phyloP scores from a whole-genome alignment of 164 flowering plant genomes.

The Warburgia ugandensis region DNA sequence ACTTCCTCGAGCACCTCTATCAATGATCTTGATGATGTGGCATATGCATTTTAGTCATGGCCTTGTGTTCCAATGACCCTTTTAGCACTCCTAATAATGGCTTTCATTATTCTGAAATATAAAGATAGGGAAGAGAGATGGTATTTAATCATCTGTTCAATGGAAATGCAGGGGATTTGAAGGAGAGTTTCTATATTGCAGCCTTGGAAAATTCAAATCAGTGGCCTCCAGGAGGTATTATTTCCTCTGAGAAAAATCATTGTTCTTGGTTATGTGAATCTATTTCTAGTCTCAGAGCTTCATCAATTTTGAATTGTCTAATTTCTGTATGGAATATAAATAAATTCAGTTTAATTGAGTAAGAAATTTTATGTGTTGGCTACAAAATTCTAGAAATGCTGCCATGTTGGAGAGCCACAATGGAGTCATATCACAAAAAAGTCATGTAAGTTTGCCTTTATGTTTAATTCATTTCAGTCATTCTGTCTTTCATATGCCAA shows the following conservation, averaged over 20 bases:
- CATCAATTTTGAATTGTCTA: neutral
- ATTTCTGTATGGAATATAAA: too few relatives aligned
- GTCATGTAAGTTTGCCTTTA: constrained; percentile 41
- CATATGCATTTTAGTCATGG: neutral
- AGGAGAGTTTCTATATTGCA: constrained; percentile 77
- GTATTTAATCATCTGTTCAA: neutral
- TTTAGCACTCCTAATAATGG: too few relatives aligned
- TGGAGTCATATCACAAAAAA: constrained; percentile 55
- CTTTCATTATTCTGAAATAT: neutral
- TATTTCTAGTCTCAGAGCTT: neutral
- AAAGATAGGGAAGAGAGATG: neutral
- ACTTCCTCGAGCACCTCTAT: neutral
- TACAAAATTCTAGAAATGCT: constrained; percentile 35
- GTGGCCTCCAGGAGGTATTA: constrained; percentile 78
- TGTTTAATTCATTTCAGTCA: neutral
- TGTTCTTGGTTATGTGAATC: neutral
- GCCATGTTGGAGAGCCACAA: constrained; percentile 62
- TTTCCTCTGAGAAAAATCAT: neutral
- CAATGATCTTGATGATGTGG: neutral
- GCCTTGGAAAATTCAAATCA: constrained; percentile 56
- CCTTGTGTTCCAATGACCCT: neutral
- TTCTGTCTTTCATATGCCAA: neutral
- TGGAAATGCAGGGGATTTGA: constrained; percentile 56
- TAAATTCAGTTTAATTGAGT: constrained; percentile 2
- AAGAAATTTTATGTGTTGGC: constrained; percentile 11